These are phyloP conservation scores for Cynanchum wilfordii DNA, from an alignment of 257 asterid genomes.

Conservation along the genomic window DNA sequence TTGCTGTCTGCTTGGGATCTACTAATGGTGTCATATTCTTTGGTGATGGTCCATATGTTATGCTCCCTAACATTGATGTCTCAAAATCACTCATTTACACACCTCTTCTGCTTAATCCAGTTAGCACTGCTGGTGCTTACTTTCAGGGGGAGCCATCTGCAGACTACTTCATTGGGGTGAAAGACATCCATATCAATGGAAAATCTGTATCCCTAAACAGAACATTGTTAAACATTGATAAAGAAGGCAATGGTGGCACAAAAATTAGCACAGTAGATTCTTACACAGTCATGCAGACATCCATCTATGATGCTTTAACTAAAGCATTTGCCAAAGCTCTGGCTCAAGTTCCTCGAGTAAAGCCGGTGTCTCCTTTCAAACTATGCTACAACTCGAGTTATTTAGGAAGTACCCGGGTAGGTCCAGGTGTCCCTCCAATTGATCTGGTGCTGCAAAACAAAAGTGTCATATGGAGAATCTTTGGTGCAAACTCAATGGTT, in stretches of 20 bases:
- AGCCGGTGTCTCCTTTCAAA: conserved; percentile 15
- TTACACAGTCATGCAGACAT: conserved; percentile 35
- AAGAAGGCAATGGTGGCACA: conserved; percentile 48
- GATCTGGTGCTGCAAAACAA: conserved; percentile 22
- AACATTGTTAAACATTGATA: conserved; percentile 32
- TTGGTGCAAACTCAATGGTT: conserved; percentile 47
- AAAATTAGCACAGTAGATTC: conserved; percentile 44
- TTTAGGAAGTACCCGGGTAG: conserved; percentile 3
- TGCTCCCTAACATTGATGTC: conserved; percentile 27
- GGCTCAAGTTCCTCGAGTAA: conserved; percentile 31
- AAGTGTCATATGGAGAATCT: conserved; percentile 34
- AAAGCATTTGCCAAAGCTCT: conserved; percentile 40
- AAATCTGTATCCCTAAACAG: conserved; percentile 22
- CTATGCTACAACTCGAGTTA: conserved; percentile 17
- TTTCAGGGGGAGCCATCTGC: conserved; percentile 30
- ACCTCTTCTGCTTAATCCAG: conserved; percentile 35
- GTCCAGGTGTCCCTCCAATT: conserved; percentile 23
- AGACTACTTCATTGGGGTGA: conserved; percentile 46
- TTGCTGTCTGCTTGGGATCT: conserved; percentile 45
- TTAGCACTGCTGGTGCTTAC: conserved; percentile 22
- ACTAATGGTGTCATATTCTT: conserved; percentile 34
- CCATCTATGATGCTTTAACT: conserved; percentile 38
- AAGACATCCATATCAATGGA: conserved; percentile 34
- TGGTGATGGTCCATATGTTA: conserved; percentile 36
- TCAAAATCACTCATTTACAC: conserved; percentile 23